phyloP scores from a whole-genome alignment of 495 filamentous ascomycete species.

The Pseudoneurospora amorphoporcata region DNA sequence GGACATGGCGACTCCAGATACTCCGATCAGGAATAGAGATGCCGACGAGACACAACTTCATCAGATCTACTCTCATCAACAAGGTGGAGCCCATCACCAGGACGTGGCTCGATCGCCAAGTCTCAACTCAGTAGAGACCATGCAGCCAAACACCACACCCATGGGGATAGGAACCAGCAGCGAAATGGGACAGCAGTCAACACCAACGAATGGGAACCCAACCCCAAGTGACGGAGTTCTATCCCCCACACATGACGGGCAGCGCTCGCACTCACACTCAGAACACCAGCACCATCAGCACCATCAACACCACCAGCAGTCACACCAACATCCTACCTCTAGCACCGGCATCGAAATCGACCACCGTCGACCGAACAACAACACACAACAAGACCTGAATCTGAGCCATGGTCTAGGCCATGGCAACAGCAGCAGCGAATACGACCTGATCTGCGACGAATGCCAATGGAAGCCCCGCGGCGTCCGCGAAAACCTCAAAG shows the following conservation, averaged over 20 bases:
- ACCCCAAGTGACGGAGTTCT: background rate
- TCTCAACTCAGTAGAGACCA: background rate
- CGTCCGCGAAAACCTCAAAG: slow-evolving; percentile 26
- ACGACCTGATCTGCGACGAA: slow-evolving; percentile 27
- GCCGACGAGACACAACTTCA: background rate
- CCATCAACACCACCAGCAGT: background rate
- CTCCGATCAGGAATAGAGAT: background rate
- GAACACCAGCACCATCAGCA: background rate
- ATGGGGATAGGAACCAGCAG: background rate
- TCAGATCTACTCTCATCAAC: background rate
- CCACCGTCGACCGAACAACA: background rate
- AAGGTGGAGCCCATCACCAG: background rate
- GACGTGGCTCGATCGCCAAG: background rate
- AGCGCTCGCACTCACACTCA: background rate
- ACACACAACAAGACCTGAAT: background rate
- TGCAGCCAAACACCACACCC: background rate
- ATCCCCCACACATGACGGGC: too few relatives aligned
- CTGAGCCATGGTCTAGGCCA: background rate
- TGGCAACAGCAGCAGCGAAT: background rate
- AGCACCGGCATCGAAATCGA: background rate
- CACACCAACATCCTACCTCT: background rate
- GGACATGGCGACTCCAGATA: background rate
- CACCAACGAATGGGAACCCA: background rate
- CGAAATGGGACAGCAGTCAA: background rate
- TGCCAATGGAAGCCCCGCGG: slow-evolving; percentile 30